A percentile compares a stretch with the other conserved stretches of the same genome.
These are phyloP conservation scores for Rachicladosporium sp. DNA, from an alignment of 2,329 filamentous ascomycete genomes.

Conservation along the genomic window DNA sequence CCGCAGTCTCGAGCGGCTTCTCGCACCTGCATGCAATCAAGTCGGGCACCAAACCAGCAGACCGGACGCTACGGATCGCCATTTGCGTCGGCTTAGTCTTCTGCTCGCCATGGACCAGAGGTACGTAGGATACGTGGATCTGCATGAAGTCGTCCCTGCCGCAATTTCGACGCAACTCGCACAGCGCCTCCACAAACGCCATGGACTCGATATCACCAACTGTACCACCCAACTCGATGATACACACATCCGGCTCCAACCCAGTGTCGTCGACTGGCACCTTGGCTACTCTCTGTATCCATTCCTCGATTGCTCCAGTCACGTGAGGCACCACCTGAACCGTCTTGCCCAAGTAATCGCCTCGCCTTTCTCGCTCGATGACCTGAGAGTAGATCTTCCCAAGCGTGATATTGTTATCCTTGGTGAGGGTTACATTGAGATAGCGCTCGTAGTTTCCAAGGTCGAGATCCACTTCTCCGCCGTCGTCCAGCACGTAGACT, in stretches of 20 bases:
- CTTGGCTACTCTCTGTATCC: slow-evolving; percentile 75
- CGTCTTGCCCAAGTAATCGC: slow-evolving; percentile 79
- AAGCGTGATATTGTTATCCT: slow-evolving; percentile 92
- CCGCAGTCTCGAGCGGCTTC: slow-evolving; percentile 56
- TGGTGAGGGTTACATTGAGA: slow-evolving; percentile 65
- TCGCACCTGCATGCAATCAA: slow-evolving; percentile 89
- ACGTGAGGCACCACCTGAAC: slow-evolving; percentile 88
- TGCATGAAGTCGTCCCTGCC: slow-evolving; percentile 73
- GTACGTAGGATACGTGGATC: slow-evolving; percentile 82
- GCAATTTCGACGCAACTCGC: slow-evolving; percentile 59
- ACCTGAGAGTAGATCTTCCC: slow-evolving; percentile 92
- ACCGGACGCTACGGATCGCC: slow-evolving; percentile 72
- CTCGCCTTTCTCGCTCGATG: slow-evolving; percentile 58
- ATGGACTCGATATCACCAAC: slow-evolving; percentile 75
- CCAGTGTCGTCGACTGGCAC: slow-evolving; percentile 78
- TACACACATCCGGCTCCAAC: slow-evolving; percentile 80
- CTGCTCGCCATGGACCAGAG: slow-evolving; percentile 62
- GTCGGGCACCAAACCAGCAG: slow-evolving; percentile 53
- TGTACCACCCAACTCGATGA: slow-evolving; percentile 60
- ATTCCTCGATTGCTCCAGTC: slow-evolving; percentile 82
- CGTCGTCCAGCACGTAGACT: slow-evolving; percentile 76
- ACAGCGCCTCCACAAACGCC: slow-evolving; percentile 78
- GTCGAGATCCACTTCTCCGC: slow-evolving; percentile 64
- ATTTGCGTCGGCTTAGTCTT: slow-evolving; percentile 97
- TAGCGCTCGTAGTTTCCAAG: slow-evolving; percentile 71